Conservation (phyloP, 2,329 filamentous ascomycete species). For the Graphium sp. region DNA sequence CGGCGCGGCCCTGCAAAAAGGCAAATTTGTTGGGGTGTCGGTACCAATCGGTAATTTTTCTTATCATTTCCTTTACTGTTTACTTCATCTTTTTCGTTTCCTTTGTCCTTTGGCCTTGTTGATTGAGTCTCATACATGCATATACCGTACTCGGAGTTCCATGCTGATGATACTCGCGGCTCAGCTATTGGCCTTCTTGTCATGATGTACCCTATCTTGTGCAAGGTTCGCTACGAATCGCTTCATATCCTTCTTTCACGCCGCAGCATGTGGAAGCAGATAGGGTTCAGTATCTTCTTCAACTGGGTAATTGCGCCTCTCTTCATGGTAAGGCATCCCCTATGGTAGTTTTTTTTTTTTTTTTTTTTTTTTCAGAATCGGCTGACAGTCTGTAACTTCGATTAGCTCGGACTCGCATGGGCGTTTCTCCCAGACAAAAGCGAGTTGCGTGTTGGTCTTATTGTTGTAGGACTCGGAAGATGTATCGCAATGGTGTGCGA, state of each 20-base stretch:
- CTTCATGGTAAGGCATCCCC: conserved; percentile 46
- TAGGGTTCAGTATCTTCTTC: conserved; percentile 57
- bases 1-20: conserved; percentile 46
- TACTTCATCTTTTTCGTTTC: background rate
- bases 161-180: no score
- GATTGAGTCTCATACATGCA: no score
- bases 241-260: conserved; percentile 49
- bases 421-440: conserved; percentile 44
- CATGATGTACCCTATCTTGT: conserved; percentile 92
- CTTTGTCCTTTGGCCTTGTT: no score
- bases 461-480: conserved; percentile 67
- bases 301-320: conserved; percentile 78
- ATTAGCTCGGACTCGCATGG: conserved; percentile 52
- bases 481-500: conserved; percentile 78
- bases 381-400: conserved; percentile 5
- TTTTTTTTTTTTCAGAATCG: no score
- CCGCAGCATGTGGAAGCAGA: conserved; percentile 56
- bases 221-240: conserved; percentile 67
- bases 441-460: conserved; percentile 47
- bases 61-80: background rate
- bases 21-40: conserved; percentile 54
- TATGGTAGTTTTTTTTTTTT: background rate
- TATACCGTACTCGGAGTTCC: no score
- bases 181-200: conserved; percentile 63
- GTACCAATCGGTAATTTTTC: conserved; percentile 39